Conservation (phyloP, 2,329 filamentous ascomycete genomes). For the Apiospora marii region DNA sequence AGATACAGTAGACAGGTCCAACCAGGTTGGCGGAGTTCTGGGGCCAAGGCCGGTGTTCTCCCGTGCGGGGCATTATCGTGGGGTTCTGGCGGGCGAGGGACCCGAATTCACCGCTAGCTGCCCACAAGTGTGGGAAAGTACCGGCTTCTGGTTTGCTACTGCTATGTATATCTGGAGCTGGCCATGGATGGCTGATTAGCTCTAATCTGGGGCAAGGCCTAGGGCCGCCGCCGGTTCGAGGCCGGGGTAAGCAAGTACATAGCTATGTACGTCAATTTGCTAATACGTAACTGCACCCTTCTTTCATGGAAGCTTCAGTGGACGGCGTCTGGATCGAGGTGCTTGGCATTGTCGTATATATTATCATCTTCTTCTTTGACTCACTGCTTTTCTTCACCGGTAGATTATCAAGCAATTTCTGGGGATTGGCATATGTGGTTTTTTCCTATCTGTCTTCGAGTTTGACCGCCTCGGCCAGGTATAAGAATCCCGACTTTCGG, state of each 20-base stretch:
- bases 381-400: background rate
- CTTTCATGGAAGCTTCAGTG: background rate
- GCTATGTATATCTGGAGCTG: background rate
- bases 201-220: background rate
- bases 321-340: background rate
- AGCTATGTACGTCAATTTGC: background rate
- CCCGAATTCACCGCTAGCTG: background rate
- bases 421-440: background rate
- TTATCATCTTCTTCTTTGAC: background rate
- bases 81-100: background rate
- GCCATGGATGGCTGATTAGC: background rate
- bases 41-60: constrained; percentile 13
- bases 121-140: background rate
- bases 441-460: background rate
- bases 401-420: background rate
- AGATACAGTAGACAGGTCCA: background rate
- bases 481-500: background rate
- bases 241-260: background rate
- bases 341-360: background rate
- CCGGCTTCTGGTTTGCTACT: constrained; percentile 4
- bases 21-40: background rate
- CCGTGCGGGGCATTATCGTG: background rate
- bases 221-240: background rate
- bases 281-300: background rate
- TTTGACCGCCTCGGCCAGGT: background rate